Base-by-base conservation (phyloP, 768 basidiomycete species). In the Lactarius tabidus region DNA sequence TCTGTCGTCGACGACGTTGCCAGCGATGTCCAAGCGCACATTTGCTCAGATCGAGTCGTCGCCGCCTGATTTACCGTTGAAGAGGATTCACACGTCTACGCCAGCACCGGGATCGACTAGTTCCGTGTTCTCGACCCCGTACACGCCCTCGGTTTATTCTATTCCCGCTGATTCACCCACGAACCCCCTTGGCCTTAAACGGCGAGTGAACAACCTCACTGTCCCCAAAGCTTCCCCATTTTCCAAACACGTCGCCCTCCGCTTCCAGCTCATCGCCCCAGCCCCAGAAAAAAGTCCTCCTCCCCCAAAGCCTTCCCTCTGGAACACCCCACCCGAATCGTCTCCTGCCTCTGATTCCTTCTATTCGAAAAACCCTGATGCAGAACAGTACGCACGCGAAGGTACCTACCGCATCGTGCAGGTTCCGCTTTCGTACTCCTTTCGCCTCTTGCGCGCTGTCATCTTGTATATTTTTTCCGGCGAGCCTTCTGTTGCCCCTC, bases 401-500 rank as follows among this genome's bases (percentile, higher is more conserved):
- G 84, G 85, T 6, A 79, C 87, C 3, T 83, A 85, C 70, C 82
- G 89, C 59, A 75, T 90, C 59, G 84, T 84, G 6, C 88, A 89
- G 67, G 86, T 89, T 9, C 89, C 89, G 0, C 76, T 84, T 31
- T 88, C 80, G 71, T 90, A 89, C 72, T 87, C 86, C 0, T 85
- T 91, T 68, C 77, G 81, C 0, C 88, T 88, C 70, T 77, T 91
- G 6, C 82, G 83, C 45, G 81, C 79, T 54, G 80, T 91, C 55
- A 78, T 90, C 33, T 75, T 81, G 8, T 91, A 84, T 71, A 74
- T 89, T 6, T 90, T 89, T 68, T 75, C 73, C 23, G 67, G 71
- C 36, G 71, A 76, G 57, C 67, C 71, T 18, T 62, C 41, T 57
- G 31, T 45, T 15, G 57, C 58, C 12, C 57, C 60, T 6, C 15